Base-by-base conservation (phyloP, 768 basidiomycete genomes). In the Lactifluus volemus region DNA sequence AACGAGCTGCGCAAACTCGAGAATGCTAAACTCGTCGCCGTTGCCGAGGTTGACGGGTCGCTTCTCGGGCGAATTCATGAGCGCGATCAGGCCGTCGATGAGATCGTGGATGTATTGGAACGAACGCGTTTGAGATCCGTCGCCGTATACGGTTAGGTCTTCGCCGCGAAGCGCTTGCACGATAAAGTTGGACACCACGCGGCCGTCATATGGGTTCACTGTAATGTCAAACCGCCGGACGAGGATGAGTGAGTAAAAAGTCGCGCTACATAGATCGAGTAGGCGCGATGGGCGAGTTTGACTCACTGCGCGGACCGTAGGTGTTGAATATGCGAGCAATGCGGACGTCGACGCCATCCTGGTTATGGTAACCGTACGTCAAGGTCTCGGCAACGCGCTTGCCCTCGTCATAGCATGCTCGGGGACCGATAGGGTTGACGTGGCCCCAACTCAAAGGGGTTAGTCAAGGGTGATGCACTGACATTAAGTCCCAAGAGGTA, bases 341-440 rank as follows among this genome's bases (percentile, higher is more conserved):
- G 58, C 95, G 87, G 55, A 98, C 92, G 67, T 98, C 91, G 62
- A 99, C 95, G 58, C 86, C 85, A 70, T 98, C 93, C 72, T 97
- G 97, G 60, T 89, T 81, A 65, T 91, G 88, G 79, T 89, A 98
- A 44, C 95, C 95, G 70, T 98, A 99, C 7, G 96, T 95, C 65
- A 99, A 75, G 17, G 96, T 97, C 76, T 99, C 97, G 44, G 97
- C 96, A 42, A 98, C 96, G 68, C 97, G 93, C 77, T 99, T 99
- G 52, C 97, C 97, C 75, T 99, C 97, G 70, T 99, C 97, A 71
- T 99, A 99, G 75, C 97, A 99, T n/a, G 96, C 95, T 63, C 97
- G 90, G 61, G 92, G 91, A 25, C 97, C 97, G 68, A 95, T 97
- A 47, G 94, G 94, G 78, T 99, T 99, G 70, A 99, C 97, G 74